A percentile compares a stretch with the other conserved stretches of the same genome.
These are phyloP conservation scores for Monosporascus sp. DNA, from an alignment of 2,329 filamentous ascomycete species.

Conservation along the genomic window DNA sequence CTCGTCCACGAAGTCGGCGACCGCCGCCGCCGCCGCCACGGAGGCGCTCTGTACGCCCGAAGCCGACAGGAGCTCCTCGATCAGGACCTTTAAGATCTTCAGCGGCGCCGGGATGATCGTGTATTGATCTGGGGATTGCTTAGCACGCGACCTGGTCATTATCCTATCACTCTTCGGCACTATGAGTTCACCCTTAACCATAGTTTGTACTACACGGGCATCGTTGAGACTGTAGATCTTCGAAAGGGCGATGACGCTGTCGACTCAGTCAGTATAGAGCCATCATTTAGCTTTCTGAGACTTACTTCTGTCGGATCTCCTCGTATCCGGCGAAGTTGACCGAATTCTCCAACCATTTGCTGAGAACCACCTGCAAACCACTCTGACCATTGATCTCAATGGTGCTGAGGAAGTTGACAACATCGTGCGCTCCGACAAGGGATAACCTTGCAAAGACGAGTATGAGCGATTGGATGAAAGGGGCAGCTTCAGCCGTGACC, in stretches of 20 bases:
- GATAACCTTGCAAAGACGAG: constrained; percentile 91
- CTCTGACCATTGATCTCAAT: constrained; percentile 74
- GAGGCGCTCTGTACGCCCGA: constrained; percentile 59
- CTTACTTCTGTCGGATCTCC: constrained; percentile 91
- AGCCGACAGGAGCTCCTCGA: constrained; percentile 83
- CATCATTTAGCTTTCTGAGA: constrained; percentile 8
- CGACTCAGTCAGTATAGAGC: constrained; percentile 24
- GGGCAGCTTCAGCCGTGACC: constrained; percentile 73
- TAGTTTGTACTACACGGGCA: constrained; percentile 67
- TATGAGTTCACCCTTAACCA: constrained; percentile 89
- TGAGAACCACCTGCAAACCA: constrained; percentile 82
- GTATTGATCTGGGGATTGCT: constrained; percentile 83
- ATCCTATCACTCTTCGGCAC: constrained; percentile 75
- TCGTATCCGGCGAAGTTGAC: constrained; percentile 97
- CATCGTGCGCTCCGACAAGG: constrained; percentile 77
- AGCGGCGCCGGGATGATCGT: constrained; percentile 81
- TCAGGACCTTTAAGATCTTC: constrained; percentile 93
- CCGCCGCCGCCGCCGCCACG: constrained; percentile 56
- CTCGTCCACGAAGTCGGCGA: constrained; percentile 51
- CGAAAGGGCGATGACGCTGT: constrained; percentile 82
- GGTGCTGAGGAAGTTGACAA: constrained; percentile 84
- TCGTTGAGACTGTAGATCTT: constrained; percentile 89
- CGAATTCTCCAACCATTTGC: constrained; percentile 96
- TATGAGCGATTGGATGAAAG: constrained; percentile 93
- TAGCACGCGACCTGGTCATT: constrained; percentile 88